Evolutionary conservation across 768 basidiomycete species (phyloP).

Genomic region (Macrolepiota albuminosa): DNA sequence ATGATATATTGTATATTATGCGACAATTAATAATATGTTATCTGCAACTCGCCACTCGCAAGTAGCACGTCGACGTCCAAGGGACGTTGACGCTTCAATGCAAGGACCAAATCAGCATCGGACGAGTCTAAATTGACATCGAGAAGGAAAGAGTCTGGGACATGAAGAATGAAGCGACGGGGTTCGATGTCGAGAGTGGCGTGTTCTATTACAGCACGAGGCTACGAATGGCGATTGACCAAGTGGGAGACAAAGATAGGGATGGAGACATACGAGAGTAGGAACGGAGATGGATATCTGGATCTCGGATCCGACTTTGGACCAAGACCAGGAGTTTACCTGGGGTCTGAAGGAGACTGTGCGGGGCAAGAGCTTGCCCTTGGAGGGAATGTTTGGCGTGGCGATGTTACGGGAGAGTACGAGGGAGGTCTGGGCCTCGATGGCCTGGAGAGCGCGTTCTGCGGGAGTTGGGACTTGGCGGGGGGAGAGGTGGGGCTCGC

Average conservation of each 20-base stretch:
- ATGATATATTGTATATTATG: conserved; percentile 22
- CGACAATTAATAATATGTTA: conserved; percentile 40
- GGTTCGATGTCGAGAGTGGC: conserved; percentile 66
- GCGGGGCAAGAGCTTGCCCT: conserved; percentile 62
- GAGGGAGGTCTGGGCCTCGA: conserved; percentile 58
- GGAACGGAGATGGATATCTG: conserved; percentile 51
- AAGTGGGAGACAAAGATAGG: conserved; percentile 1
- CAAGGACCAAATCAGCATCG: conserved; percentile 52
- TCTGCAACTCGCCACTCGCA: conserved; percentile 69
- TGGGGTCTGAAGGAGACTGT: conserved; percentile 44
- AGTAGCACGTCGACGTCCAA: conserved; percentile 58
- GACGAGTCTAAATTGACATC: conserved; percentile 54
- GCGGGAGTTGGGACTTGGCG: neutral
- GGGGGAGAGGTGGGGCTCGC: conserved; percentile 14
- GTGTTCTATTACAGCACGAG: conserved; percentile 35
- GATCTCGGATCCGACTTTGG: conserved; percentile 35
- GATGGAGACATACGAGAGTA: conserved; percentile 41
- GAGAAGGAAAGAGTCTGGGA: conserved; percentile 44
- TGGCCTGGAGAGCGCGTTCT: conserved; percentile 68
- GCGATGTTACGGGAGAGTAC: conserved; percentile 62
- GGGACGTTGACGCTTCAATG: conserved; percentile 52
- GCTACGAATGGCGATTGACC: conserved; percentile 28
- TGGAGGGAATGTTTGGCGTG: conserved; percentile 73
- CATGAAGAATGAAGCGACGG: conserved; percentile 46
- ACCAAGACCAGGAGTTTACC: conserved; percentile 46